Base-by-base conservation (phyloP, 2,329 filamentous ascomycete species). In the Mycogone perniciosa region DNA sequence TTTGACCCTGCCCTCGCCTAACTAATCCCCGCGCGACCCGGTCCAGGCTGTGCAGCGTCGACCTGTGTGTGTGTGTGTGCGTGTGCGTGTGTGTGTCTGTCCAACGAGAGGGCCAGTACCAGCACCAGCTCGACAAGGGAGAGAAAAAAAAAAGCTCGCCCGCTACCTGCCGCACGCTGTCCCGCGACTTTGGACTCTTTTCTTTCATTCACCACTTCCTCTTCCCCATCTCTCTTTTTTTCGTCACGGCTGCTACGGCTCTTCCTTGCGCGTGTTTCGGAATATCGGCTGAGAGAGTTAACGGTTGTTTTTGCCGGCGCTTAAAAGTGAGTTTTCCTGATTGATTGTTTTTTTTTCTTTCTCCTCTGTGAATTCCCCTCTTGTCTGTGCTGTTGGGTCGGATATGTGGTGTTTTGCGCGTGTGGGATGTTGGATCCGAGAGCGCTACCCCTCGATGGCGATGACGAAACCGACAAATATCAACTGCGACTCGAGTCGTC, bases 231-330 rank as follows among this genome's bases (percentile, higher is more conserved):
- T 63, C 62, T 51, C 48, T 62, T 63, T 59, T 60, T 60, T 62
- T 62, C 65, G 65, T 67, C 65, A 67, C 67, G 64, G 60, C 68
- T 69, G 64, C 65, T 64, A 66, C 64, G 64, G 63, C 70, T 73
- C 68, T 74, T 75, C 72, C 68, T 72, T 71, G 64, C 68, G 68
- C 69, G 67, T 70, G 66, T 70, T 71, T 71, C 67, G 67, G 66
- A 67, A 66, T 60, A 61, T 70, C 69, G 66, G 64, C 67, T 68
- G 62, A 69, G 64, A 68, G 62, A 66, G 63, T 68, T 68, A 67
- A 48, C 66, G 67, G 64, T 69, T 69, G 69, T 71, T 74, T 69
- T 74, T 74, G 67, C 69, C 71, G 73, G 73, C 73, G 72, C 73
- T 67, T 68, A 76, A 77, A 76, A 76, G 74, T 77, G 67, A 76